phyloP scores from a whole-genome alignment of 441 rosid genomes.

The Populus hybrid region DNA sequence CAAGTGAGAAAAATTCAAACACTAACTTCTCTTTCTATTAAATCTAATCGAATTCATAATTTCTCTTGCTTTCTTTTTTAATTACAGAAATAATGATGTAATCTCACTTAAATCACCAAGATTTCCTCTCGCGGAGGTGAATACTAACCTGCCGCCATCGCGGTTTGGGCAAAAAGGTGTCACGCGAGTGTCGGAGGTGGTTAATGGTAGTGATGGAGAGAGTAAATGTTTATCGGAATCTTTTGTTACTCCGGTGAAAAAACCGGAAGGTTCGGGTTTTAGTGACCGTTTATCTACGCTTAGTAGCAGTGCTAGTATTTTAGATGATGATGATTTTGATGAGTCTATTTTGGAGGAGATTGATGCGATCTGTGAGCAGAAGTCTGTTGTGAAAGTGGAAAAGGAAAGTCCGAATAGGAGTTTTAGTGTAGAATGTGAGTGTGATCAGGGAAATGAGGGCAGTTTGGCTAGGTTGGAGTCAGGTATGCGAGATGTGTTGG shows the following conservation, averaged over 20 bases:
- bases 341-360: constrained; percentile 65
- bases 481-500: constrained; percentile 16
- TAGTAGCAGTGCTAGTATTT: constrained; percentile 31
- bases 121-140: constrained; percentile 57
- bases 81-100: constrained; percentile 32
- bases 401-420: constrained; percentile 24
- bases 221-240: constrained; percentile 26
- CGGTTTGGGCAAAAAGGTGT: constrained; percentile 9
- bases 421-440: constrained; percentile 20
- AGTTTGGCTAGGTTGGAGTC: constrained; percentile 18
- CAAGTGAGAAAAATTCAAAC: constrained; percentile 16
- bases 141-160: constrained; percentile 35
- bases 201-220: constrained; percentile 15
- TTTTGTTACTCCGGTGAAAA: constrained; percentile 47
- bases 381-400: constrained; percentile 40
- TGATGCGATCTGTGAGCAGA: constrained; percentile 57
- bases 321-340: constrained; percentile 77
- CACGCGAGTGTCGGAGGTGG: constrained; percentile 12
- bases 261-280: constrained; percentile 26
- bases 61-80: not conserved
- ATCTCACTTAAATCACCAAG: constrained; percentile 31
- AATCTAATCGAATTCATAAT: not conserved
- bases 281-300: constrained; percentile 27
- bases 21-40: not conserved
- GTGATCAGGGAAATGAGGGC: constrained; percentile 19